Percentiles rank a stretch among this genome's conserved stretches.
These are phyloP conservation scores for Chionographis japonica DNA, from an alignment of 106 monocot species.

Conservation along the genomic window DNA sequence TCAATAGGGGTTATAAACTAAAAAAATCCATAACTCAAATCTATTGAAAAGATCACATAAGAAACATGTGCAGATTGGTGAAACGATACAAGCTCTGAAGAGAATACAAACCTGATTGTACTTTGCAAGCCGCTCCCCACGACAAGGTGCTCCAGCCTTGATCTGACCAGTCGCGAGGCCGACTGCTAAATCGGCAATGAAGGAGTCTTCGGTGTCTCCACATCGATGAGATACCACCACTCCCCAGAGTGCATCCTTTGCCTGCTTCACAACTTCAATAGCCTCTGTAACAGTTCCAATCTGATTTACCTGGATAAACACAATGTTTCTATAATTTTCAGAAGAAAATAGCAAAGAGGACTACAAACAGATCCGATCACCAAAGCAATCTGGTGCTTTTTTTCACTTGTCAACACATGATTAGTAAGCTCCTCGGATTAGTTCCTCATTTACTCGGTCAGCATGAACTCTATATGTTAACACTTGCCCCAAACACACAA, in stretches of 20 bases:
- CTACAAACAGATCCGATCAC: too few species aligned
- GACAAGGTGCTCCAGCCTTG: slow-evolving; percentile 87
- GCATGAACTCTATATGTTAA: too few species aligned
- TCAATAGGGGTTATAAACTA: too few species aligned
- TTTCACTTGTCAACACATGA: too few species aligned
- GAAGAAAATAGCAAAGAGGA: not conserved
- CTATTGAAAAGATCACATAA: too few species aligned
- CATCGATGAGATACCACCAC: slow-evolving; percentile 71
- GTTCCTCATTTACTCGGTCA: too few species aligned
- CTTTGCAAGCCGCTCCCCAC: slow-evolving; percentile 77
- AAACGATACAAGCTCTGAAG: not conserved
- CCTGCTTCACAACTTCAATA: slow-evolving; percentile 90
- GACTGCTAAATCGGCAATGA: slow-evolving; percentile 91
- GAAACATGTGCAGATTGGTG: too few species aligned
- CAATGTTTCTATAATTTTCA: not conserved
- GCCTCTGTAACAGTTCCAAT: slow-evolving; percentile 91
- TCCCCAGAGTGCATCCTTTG: slow-evolving; percentile 90
- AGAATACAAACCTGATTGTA: slow-evolving; percentile 78
- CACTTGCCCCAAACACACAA: too few species aligned
- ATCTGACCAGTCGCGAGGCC: slow-evolving; percentile 77
- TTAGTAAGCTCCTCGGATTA: too few species aligned
- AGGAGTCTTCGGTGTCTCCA: slow-evolving; percentile 91
- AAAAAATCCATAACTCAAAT: too few species aligned
- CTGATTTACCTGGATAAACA: slow-evolving; percentile 69
- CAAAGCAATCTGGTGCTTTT: too few species aligned